Evolutionary conservation across 768 basidiomycete genomes (phyloP), one percentile per base, ranked within the genome.

Genomic region (Boletus rubroflammeus): DNA sequence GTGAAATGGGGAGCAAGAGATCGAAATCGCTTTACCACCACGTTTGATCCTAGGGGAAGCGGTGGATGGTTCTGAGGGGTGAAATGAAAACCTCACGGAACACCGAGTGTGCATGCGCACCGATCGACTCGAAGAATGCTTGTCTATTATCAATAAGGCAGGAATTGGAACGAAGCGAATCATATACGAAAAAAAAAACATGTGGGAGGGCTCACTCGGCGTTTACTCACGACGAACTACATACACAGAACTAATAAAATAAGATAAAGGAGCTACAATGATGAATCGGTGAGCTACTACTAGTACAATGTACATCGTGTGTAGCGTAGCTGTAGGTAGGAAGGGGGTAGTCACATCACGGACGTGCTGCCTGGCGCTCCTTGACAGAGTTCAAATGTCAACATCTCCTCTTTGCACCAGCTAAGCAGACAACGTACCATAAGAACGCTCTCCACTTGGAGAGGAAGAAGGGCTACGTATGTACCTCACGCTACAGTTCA

Each of bases 31-130:
- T 32, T 40, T 51, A 36, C 32, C 6, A 26, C 32, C 53, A 39
- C 28, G 15, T 41, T 29, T 31, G 46, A 45, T 36, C 53, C 53
- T 47, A 44, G 26, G 41, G n/a, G 21, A 50, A 26, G 34, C 26
- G 31, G 17, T 15, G 8, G n/a, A 19, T 39, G 1, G 9, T 5
- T 11, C 11, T 7, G 19, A 39, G 26, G 28, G 9, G 14, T 9
- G 43, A 46, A 48, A 59, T 59, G 47, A 49, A 59, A 47, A 39
- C 43, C 47, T 50, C 42, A 38, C 32, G 41, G 28, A 17, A 17
- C 25, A 14, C 32, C 31, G 47, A 13, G 19, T 26, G 29, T 38
- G 36, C 36, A 38, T 14, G n/a, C 25, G 34, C 39, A 44, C 29
- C 21, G 32, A 36, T 53, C 28, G 31, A 40, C 40, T 39, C 40